Percentiles rank a stretch among this genome's conserved stretches.
These are phyloP conservation scores for Chlamydomonas sp. DNA, from an alignment of 139 green algal genomes.

Conservation along the genomic window DNA sequence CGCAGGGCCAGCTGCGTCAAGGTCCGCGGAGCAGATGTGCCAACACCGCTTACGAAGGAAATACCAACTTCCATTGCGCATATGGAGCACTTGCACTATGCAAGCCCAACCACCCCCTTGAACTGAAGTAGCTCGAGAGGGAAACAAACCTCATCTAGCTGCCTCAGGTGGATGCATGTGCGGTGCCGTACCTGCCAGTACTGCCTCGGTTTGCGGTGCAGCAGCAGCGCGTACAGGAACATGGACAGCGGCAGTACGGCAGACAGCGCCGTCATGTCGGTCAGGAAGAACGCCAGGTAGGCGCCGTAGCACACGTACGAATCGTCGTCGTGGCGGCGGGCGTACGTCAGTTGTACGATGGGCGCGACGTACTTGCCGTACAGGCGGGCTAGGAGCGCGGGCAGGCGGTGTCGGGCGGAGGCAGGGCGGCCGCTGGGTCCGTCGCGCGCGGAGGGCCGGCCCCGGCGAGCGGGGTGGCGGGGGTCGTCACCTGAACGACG, in stretches of 20 bases:
- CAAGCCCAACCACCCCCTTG: too few species aligned
- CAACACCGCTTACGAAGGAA: too few species aligned
- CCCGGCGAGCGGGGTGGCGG: too few species aligned
- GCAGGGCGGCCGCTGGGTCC: not conserved
- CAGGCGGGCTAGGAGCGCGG: not conserved
- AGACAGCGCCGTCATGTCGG: slow-evolving; percentile 63
- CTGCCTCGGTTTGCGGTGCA: slow-evolving; percentile 25
- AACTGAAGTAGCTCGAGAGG: not conserved
- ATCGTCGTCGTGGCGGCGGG: slow-evolving; percentile 44
- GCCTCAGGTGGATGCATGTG: not conserved
- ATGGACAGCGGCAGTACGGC: slow-evolving; percentile 57
- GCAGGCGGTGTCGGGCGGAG: not conserved
- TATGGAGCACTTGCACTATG: too few species aligned
- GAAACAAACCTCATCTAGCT: not conserved
- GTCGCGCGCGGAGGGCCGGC: not conserved
- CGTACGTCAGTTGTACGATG: not conserved
- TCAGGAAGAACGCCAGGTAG: slow-evolving; percentile 65
- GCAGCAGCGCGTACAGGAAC: slow-evolving; percentile 68
- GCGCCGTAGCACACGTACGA: slow-evolving; percentile 57
- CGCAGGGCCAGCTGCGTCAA: too few species aligned
- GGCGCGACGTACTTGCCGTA: slow-evolving; percentile 26
- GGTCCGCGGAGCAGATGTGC: too few species aligned
- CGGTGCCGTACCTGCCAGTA: slow-evolving; percentile 68
- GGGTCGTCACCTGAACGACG: too few species aligned
- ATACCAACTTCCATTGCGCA: too few species aligned